Conservation (phyloP, 2,329 filamentous ascomycete genomes). For the Cercospora brassicicola region DNA sequence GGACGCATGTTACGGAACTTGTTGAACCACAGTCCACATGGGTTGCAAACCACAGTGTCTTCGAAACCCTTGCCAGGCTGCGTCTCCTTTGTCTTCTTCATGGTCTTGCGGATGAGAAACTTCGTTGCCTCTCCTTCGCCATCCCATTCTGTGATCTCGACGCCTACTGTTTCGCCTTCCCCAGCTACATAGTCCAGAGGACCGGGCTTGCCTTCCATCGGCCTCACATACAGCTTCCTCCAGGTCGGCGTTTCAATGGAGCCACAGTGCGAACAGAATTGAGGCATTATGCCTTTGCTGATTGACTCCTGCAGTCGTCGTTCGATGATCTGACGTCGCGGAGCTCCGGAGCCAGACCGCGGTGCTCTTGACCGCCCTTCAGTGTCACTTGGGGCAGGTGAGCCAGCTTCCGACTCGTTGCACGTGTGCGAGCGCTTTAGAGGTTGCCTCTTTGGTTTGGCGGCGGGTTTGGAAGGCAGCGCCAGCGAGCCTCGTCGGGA, state of each 20-base stretch:
- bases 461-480: slow-evolving; percentile 34
- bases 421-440: slow-evolving; percentile 28
- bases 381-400: slow-evolving; percentile 40
- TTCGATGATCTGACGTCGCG: slow-evolving; percentile 66
- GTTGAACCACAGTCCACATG: slow-evolving; percentile 91
- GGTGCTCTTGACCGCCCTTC: slow-evolving; percentile 30
- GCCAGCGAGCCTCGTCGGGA: slow-evolving; percentile 39
- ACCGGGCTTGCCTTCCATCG: slow-evolving; percentile 67
- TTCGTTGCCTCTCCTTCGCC: slow-evolving; percentile 61
- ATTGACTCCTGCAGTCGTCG: slow-evolving; percentile 61
- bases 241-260: slow-evolving; percentile 95
- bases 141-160: slow-evolving; percentile 66
- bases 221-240: slow-evolving; percentile 87
- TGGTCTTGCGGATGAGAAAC: slow-evolving; percentile 81
- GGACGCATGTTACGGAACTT: slow-evolving; percentile 86
- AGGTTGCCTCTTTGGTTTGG: slow-evolving; percentile 40
- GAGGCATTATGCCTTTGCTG: slow-evolving; percentile 77
- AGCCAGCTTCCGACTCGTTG: slow-evolving; percentile 39
- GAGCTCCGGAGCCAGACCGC: slow-evolving; percentile 53
- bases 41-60: slow-evolving; percentile 82
- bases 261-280: slow-evolving; percentile 88
- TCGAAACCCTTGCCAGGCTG: slow-evolving; percentile 54
- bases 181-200: slow-evolving; percentile 71
- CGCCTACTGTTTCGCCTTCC: slow-evolving; percentile 71
- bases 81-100: slow-evolving; percentile 51